A percentile compares a stretch with the other conserved stretches of the same genome.
These are phyloP conservation scores for Phytophthora citricola DNA, from an alignment of 352 stramenopile genomes.

Conservation along the genomic window DNA sequence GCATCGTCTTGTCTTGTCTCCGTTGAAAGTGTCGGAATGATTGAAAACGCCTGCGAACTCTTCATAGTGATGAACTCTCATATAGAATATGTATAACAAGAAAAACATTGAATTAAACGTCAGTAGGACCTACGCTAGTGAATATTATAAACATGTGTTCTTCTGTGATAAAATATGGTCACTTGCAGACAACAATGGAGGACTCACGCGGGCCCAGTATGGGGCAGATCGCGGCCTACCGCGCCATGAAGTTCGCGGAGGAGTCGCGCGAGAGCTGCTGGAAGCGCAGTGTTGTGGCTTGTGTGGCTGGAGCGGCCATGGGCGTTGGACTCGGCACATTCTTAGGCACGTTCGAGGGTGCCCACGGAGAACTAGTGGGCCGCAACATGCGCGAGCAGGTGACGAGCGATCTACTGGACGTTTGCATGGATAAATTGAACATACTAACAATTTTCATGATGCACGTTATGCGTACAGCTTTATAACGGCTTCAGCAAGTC, in stretches of 20 bases:
- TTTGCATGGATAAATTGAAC: not conserved
- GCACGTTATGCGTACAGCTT: conserved; percentile 45
- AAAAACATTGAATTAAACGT: too few relatives aligned
- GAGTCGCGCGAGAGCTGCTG: conserved; percentile 85
- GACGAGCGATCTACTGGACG: not conserved
- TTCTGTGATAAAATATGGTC: too few relatives aligned
- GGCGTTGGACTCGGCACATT: conserved; percentile 86
- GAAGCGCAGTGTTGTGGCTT: conserved; percentile 86
- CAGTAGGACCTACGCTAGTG: too few relatives aligned
- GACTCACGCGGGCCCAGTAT: conserved; percentile 34
- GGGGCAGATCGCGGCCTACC: conserved; percentile 49
- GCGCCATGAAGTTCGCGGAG: conserved; percentile 74
- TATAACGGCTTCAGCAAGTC: conserved; percentile 89
- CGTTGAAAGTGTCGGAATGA: conserved; percentile 3
- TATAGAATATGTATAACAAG: too few relatives aligned
- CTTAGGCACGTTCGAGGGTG: conserved; percentile 88
- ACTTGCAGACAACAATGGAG: conserved; percentile 4
- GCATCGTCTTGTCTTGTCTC: conserved; percentile 47
- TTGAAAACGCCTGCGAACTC: too few relatives aligned
- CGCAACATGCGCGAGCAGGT: conserved; percentile 89
- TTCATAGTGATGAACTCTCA: too few relatives aligned
- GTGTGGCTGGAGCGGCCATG: conserved; percentile 74
- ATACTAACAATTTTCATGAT: too few relatives aligned
- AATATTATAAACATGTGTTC: too few relatives aligned
- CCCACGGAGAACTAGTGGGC: conserved; percentile 85